Conservation (phyloP, 2,329 filamentous ascomycete species). For the Cladophialophora exuberans region DNA sequence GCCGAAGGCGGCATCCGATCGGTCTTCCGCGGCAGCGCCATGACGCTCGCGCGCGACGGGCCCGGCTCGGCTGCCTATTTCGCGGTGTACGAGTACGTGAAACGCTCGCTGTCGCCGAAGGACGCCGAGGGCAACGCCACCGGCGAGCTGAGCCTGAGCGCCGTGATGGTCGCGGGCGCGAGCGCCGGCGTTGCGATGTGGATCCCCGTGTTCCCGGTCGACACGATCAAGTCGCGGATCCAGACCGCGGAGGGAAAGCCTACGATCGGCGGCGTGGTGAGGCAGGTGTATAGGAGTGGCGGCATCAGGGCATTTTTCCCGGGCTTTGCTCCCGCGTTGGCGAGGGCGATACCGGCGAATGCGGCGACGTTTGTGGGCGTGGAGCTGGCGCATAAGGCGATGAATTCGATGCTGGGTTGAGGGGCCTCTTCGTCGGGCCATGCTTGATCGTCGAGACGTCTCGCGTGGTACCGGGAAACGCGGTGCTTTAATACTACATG, state of each 20-base stretch:
- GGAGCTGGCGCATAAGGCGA: conserved; percentile 54
- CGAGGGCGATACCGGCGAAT: conserved; percentile 92
- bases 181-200: conserved; percentile 97
- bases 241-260: conserved; percentile 89
- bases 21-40: conserved; percentile 87
- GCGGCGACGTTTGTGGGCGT: conserved; percentile 80
- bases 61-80: conserved; percentile 96
- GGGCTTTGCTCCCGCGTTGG: conserved; percentile 88
- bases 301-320: conserved; percentile 95
- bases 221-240: conserved; percentile 92
- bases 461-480: too few species aligned
- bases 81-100: conserved; percentile 94
- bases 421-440: too few species aligned
- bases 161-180: conserved; percentile 84
- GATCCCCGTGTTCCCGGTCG: conserved; percentile 97
- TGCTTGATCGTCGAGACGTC: too few species aligned
- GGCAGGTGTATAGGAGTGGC: conserved; percentile 78
- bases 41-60: conserved; percentile 91
- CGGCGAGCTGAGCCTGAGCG: conserved; percentile 77
- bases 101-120: conserved; percentile 80
- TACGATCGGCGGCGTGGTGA: conserved; percentile 77
- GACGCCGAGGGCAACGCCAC: conserved; percentile 73
- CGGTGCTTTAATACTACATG: too few species aligned
- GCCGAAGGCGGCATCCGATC: conserved; percentile 84
- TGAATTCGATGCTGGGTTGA: conserved; percentile 52